Evolutionary conservation across 2,329 filamentous ascomycete species (phyloP), one percentile per base, ranked within the genome.

Genomic region (Hypoxylon rubiginosum): DNA sequence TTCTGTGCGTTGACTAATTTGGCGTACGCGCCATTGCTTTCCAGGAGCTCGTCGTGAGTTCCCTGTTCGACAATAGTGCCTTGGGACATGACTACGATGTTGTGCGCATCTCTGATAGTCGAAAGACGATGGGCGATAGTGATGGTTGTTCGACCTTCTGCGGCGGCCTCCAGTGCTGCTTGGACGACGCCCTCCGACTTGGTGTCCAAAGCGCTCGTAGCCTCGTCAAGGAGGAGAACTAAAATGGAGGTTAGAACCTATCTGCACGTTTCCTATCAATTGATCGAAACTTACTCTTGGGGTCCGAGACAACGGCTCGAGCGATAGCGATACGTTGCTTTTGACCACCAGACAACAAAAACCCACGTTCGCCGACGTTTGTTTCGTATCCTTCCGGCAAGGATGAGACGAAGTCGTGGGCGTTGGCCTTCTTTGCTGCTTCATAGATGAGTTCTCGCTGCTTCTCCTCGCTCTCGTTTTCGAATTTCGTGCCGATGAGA

Each of bases 291-390:
- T 77, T 73, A 84, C 82, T 90, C 82, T 94, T 97, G 0, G 95
- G 95, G 73, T 97, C 92, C 17, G 92, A 95, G 30, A 97, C 93
- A 61, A 97, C 88, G 41, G 94, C 94, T 74, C 94, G 87, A 7
- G 95, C 94, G 79, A 98, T 97, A 11, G 95, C 94, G 75, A 98
- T 97, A 72, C 96, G 92, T 80, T 98, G 96, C 79, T 97, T 97
- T 80, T 99, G 96, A 36, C 96, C 96, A 77, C 96, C 96, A 59
- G 93, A 97, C 8, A 99, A 85, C 56, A 97, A 82, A 77, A 97
- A 97, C 9, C 96, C 96, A 68, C 94, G 91, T 79, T 98, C 94
- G 61, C 96, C 96, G n/a, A 98, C 95, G 70, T 97, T 90, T 0
- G 96, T 98, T 70, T 97, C 88, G 74, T 98, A 98, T 1, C 92